Base-by-base conservation (phyloP, 2,329 filamentous ascomycete genomes). In the Gaeumannomyces tritici region DNA sequence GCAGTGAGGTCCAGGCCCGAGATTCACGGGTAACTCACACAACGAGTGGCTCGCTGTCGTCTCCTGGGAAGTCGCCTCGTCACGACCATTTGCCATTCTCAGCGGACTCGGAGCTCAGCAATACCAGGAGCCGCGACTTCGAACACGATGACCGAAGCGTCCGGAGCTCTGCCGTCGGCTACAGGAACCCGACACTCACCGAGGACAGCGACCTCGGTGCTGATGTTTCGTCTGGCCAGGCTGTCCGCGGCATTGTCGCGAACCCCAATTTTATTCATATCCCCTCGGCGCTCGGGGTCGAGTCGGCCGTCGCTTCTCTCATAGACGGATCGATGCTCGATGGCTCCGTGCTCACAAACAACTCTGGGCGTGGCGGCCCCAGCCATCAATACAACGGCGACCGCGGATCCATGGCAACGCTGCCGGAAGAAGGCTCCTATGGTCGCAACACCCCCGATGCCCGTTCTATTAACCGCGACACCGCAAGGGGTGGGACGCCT, bases 261-360 rank as follows among this genome's bases (percentile, higher is more conserved):
- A 96, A 90, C 67, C 88, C 91, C 2, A 82, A 90, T 67, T 88
- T 91, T 70, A 82, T 96, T 3, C 86, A 92, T 68, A 87, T 85
- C 1, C 85, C 84, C 2, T 21, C 42, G 9, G 18, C 42, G 6
- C 71, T 86, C 42, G 91, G 84, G 2, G 87, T 96, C 0, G 93
- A 97, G 73, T 97, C 93, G 18, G 90, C 89, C 12, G 93, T 98
- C 13, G 93, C 93, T 9, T 97, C 93, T 21, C 79, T 98, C 8
- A 78, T 88, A 1, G 89, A 95, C 68, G 91, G 92, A 24, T 93
- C 91, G 0, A 77, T 82, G 73, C 72, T 85, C 21, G 82, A 85
- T 5, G 82, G 83, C 61, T 96, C 91, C 2, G 83, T 88, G 15
- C 72, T 96, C 61, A 93, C 86, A 3, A 77, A 76, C 18, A 80